Evolutionary conservation across 805 yeast genomes (phyloP), one percentile per base, ranked within the genome.

Genomic region (Saccharomyces kudriavzevii): DNA sequence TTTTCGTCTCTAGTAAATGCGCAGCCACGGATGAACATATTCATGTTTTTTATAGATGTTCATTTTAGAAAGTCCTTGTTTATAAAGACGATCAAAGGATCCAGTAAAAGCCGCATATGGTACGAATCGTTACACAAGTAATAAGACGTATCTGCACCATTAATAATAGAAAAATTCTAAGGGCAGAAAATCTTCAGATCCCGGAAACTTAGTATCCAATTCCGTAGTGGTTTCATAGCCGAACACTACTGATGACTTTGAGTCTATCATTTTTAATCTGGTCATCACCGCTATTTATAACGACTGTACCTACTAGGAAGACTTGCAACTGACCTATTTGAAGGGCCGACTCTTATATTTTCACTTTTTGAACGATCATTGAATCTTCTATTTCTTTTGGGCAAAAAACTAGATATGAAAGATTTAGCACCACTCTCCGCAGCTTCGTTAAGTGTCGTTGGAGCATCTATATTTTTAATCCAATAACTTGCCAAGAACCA

Each of bases 401-500:
- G 65, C 22, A 64, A 49, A 22, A 62, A 58, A 45, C 57, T 60
- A 9, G 64, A 60, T 43, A 73, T 60, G 3, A 70, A 62, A 1
- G 77, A 73, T 49, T 66, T 67, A 1, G 68, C 66, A 22, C 71
- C 68, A 50, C 63, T 63, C 22, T 60, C 70, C 11, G 69, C 62
- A 4, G 70, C 68, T 47, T 67, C 73, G 43, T 70, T 66, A 25
- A 66, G 63, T 4, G 72, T 60, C 0, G 62, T 60, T 40, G 73
- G 71, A 43, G 73, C 62, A 5, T 51, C 58, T 31, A 52, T 54
- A 24, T 50, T 51, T 8, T 68, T 64, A 31, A 74, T 54, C 76
- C 75, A 73, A 59, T 65, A 65, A 45, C 66, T 68, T n/a, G 82
- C 79, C 20, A 69, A 55, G 5, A 69, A 27, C 35, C 74, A 68